Percentiles rank a stretch among this genome's conserved stretches.
Conservation (phyloP, 495 filamentous ascomycete species). For the Penicillium cataractarum region DNA sequence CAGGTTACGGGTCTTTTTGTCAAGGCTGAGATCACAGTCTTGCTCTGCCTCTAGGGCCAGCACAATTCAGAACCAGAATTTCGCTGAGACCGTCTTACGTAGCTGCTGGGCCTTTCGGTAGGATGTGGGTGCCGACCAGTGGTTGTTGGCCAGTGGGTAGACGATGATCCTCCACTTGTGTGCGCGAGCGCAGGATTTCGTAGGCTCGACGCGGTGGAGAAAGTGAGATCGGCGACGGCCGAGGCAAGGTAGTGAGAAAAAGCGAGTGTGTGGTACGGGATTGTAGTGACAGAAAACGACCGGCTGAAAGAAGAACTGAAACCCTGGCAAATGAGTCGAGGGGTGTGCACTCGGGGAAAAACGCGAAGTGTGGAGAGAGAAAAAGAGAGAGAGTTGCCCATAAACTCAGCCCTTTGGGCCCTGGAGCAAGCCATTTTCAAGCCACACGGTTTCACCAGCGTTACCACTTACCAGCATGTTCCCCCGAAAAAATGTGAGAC, state of each 20-base stretch:
- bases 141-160: not conserved
- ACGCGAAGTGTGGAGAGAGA: not conserved
- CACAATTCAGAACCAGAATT: slow-evolving; percentile 3
- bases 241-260: slow-evolving; percentile 5
- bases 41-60: not conserved
- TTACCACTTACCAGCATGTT: slow-evolving; percentile 9
- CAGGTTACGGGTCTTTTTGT: not conserved
- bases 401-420: not conserved
- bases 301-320: not conserved
- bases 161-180: slow-evolving; percentile 19
- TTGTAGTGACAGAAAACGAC: not conserved
- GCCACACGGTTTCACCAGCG: slow-evolving; percentile 25
- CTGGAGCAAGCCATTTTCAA: slow-evolving; percentile 8
- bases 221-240: slow-evolving; percentile 14
- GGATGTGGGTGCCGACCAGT: slow-evolving; percentile 12
- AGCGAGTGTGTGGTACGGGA: slow-evolving; percentile 3
- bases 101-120: slow-evolving; percentile 8
- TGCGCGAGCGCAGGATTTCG: not conserved
- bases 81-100: not conserved
- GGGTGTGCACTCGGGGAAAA: not conserved
- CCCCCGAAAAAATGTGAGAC: slow-evolving; percentile 33
- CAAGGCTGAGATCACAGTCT: not conserved
- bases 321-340: slow-evolving; percentile 1
- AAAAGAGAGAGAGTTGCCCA: not conserved
- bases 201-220: slow-evolving; percentile 8